Evolutionary conservation across 2,329 filamentous ascomycete genomes (phyloP), one percentile per base, ranked within the genome.

Genomic region (Venturia pyrina): DNA sequence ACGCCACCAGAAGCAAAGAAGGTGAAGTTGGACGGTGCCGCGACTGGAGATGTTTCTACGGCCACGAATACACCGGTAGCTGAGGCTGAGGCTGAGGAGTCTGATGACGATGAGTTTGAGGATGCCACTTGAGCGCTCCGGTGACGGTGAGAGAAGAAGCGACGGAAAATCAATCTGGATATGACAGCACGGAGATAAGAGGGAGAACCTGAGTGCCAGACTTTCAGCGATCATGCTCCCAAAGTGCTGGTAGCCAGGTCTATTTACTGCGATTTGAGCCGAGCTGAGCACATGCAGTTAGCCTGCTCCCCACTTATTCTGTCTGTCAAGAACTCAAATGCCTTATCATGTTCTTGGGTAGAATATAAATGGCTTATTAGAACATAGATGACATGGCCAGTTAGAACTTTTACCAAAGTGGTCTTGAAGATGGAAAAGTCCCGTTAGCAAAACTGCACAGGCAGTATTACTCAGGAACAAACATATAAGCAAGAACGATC

Each of bases 11-110:
- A 82, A 15, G 75, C 80, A 11, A 90, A 90, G 78, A 83, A 83
- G 68, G 80, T 85, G 57, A 87, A 86, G 74, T 73, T 88, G 21
- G 86, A 87, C 64, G 73, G 73, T 5, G 71, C 74, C 8, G 75
- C 75, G 1, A 72, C 72, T 6, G 72, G 69, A 41, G 41, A 64
- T 32, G 44, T 37, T 37, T 59, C 53, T 34, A 34, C 53, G 5
- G 53, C 53, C 15, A 59, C 53, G 17, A 59, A 44, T 34, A 74
- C 75, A 13, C 76, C 78, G 1, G 73, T 69, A 2, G 76, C 74
- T 10, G 78, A 78, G 53, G 76, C 74, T 10, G 78, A 78, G 53
- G 79, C 75, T 32, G 79, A 78, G 10, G 79, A 80, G 44, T 78
- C 80, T 69, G 79, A 76, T 28, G 76, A 78, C 32, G 77, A 80